Evolutionary conservation across 169 alveolate species (phyloP), one percentile per base, ranked within the genome.

Genomic region (Plasmodium knowlesi): DNA sequence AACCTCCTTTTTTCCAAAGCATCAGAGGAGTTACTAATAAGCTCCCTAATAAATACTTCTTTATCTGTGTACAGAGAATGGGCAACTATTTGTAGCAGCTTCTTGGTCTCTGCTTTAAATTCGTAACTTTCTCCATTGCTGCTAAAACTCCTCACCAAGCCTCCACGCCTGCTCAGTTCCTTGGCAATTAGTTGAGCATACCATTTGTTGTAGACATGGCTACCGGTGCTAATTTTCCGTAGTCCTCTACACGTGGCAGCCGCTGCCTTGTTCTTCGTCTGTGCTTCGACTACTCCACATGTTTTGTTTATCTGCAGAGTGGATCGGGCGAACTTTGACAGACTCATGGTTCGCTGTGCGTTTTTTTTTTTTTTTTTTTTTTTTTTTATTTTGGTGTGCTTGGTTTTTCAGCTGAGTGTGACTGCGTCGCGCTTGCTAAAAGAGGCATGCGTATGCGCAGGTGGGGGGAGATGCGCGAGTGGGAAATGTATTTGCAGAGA

Each of bases 1-100:
- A 98, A 98, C 90, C 99, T 96, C 91, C 98, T 98, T 97, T 99
- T 99, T 95, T 99, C 99, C 83, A 99, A 96, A 2, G 99, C 99
- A 95, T 99, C 99, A 12, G 99, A 98, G 9, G 99, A 99, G 95
- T 99, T 99, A 19, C 99, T 99, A 57, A 99, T 98, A 67, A 99
- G 97, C 90, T 99, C 99, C 86, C 99, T 97, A 61, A 99, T 95
- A 81, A 98, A 98, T 46, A 98, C 99, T 95, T 99, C 99, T 92
- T 98, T 98, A 97, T 99, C 99, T 0, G 99, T 98, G 96, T 99
- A 99, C 32, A 99, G 97, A 22, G 99, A 97, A 83, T 98, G 98
- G 19, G 99, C 99, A 34, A 99, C 99, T 19, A 99, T 98, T 86
- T 99, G 99, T 71, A 99, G 96, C 83, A 99, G 97, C 96, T 98